Base-by-base conservation (phyloP, 1,284 basidiomycete genomes). In the Polyporus tsugae region DNA sequence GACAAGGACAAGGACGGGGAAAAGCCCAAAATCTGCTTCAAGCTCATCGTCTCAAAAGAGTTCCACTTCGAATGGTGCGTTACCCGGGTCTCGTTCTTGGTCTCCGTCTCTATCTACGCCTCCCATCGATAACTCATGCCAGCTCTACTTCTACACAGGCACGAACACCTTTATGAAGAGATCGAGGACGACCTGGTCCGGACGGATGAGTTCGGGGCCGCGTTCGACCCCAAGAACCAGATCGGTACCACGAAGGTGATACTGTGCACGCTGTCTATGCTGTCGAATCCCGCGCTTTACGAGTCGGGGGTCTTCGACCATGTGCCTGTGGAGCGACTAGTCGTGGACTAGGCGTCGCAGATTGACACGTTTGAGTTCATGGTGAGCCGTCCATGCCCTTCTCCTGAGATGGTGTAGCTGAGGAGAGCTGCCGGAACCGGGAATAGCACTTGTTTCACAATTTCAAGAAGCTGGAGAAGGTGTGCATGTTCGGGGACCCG, bases 231-330 rank as follows among this genome's bases (percentile, higher is more conserved):
- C 3, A 65, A 60, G 15, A 65, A 73, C 42, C 0, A 46, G 19
- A 29, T 74, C 72, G 66, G 69, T 25, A 83, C 78, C n/a, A 81
- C 79, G 58, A 78, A 80, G 73, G 85, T 93, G 0, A 83, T 93
- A 6, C 79, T 93, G 9, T 91, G 88, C 72, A 93, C 92, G n/a
- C 76, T 93, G 0, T 82, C 84, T 73, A 93, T 92, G 89, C 82
- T 93, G 4, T 90, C 89, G 0, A 86, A 82, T 67, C 57, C 72
- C 0, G 63, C 62, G 15, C 67, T 80, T 2, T 22, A 53, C 7
- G 19, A 57, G 0, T 35, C 44, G 1, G 78, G 75, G 0, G 64
- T 79, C 44, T 68, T 70, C 35, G 42, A 60, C 1, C 19, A 74
- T 36, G 79, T 87, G 25, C 89, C 89, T 4, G 57, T 85, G 36